Percentiles rank a stretch among this genome's conserved stretches.
Conservation (phyloP, 2,329 filamentous ascomycete species). For the Nothomitra cinnamomea region DNA sequence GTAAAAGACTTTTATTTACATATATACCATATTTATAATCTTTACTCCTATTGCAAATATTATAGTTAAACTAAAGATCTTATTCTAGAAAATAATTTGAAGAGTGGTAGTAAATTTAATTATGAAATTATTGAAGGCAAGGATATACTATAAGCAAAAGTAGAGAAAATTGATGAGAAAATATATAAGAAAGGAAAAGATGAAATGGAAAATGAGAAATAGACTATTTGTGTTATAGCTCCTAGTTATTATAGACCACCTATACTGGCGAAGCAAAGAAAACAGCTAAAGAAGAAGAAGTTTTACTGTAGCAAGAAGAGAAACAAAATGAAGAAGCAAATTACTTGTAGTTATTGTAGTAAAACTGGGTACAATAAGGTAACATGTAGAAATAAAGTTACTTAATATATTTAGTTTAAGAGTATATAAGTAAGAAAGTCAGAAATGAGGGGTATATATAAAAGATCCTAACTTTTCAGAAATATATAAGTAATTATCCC, state of each 20-base stretch:
- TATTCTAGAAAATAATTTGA: not conserved
- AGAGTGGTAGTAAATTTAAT: not conserved
- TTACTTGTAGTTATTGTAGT: not conserved
- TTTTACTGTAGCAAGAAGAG: no score
- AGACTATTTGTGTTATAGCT: no score
- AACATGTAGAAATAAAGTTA: not conserved
- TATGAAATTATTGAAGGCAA: no score
- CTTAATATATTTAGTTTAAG: not conserved
- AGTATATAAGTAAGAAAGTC: no score
- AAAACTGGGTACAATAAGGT: not conserved
- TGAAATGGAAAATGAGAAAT: no score
- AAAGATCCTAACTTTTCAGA: no score
- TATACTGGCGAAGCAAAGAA: not conserved
- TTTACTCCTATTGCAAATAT: not conserved
- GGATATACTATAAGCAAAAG: no score
- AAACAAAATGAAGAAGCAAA: not conserved
- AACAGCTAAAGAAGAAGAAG: not conserved
- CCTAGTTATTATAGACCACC: no score
- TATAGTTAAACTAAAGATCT: not conserved
- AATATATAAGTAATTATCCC: no score
- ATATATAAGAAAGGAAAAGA: no score
- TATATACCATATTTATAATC: not conserved
- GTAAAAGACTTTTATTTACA: not conserved
- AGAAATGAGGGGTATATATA: no score
- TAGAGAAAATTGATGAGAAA: no score